A percentile compares a stretch with the other conserved stretches of the same genome.
Conservation (phyloP, 2,329 filamentous ascomycete species). For the Exophiala alcalophila region DNA sequence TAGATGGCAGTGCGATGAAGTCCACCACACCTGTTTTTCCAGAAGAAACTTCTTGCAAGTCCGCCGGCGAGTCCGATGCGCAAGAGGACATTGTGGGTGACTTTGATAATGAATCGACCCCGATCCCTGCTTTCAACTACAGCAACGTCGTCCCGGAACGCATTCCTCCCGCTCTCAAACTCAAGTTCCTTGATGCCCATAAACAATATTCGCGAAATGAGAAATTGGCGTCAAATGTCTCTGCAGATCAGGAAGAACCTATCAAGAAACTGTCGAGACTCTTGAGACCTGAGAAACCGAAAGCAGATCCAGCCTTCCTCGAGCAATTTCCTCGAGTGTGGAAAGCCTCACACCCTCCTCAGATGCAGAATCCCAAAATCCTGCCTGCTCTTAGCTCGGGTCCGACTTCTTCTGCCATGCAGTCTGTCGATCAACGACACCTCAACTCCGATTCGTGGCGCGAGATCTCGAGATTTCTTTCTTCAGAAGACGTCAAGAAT, state of each 20-base stretch:
- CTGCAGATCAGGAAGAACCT: too few relatives aligned
- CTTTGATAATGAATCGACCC: not conserved
- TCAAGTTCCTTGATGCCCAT: slow-evolving; percentile 10
- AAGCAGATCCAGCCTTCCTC: not conserved
- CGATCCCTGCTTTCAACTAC: slow-evolving; percentile 15
- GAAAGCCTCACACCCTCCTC: not conserved
- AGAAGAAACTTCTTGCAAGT: too few relatives aligned
- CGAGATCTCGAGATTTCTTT: slow-evolving; percentile 54
- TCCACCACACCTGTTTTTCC: too few relatives aligned
- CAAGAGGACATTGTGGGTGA: not conserved
- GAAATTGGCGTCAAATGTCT: too few relatives aligned
- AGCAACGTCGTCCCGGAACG: slow-evolving; percentile 15
- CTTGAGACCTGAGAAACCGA: too few relatives aligned
- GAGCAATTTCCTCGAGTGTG: slow-evolving; percentile 5
- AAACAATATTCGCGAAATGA: not conserved
- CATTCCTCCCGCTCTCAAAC: slow-evolving; percentile 14
- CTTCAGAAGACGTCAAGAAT: slow-evolving; percentile 57
- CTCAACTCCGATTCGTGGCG: slow-evolving; percentile 65
- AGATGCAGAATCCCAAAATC: too few relatives aligned
- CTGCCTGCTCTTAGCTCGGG: too few relatives aligned
- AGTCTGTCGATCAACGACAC: too few relatives aligned
- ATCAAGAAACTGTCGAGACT: not conserved
- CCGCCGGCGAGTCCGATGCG: too few relatives aligned
- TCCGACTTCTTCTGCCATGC: not conserved
- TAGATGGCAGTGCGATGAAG: too few relatives aligned